A percentile compares a stretch with the other conserved stretches of the same genome.
These are phyloP conservation scores for Cladosporium sp. DNA, from an alignment of 2,329 filamentous ascomycete genomes.

Conservation along the genomic window DNA sequence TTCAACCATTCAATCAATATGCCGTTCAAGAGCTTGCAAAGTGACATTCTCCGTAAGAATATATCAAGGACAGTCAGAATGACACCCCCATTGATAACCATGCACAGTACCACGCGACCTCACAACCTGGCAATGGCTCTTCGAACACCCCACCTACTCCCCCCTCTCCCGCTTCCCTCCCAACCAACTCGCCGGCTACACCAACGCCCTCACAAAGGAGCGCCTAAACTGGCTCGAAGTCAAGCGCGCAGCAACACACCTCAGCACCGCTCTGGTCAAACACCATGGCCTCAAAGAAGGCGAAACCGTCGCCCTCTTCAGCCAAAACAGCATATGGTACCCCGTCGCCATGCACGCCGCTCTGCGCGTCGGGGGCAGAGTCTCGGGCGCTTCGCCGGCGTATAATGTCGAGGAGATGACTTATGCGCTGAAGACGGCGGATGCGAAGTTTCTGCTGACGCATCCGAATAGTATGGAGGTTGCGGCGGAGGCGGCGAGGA, in stretches of 20 bases:
- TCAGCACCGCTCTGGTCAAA: conserved; percentile 57
- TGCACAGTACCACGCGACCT: conserved; percentile 51
- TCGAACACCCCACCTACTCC: conserved; percentile 50
- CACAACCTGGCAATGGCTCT: conserved; percentile 59
- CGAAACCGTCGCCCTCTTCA: conserved; percentile 58
- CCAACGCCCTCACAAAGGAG: conserved; percentile 56
- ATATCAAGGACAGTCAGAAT: background rate
- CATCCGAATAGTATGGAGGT: conserved; percentile 52
- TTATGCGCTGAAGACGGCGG: conserved; percentile 56
- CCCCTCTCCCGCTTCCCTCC: conserved; percentile 39
- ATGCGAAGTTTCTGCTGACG: conserved; percentile 56
- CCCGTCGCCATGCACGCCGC: conserved; percentile 58
- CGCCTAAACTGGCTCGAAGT: conserved; percentile 55
- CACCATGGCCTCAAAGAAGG: conserved; percentile 51
- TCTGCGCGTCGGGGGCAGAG: conserved; percentile 50
- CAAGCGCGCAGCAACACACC: conserved; percentile 51
- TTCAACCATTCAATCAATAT: conserved; percentile 7
- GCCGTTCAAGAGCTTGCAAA: conserved; percentile 23
- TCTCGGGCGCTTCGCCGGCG: conserved; percentile 59
- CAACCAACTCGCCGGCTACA: conserved; percentile 47
- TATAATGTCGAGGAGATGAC: conserved; percentile 66
- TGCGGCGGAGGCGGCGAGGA: conserved; percentile 49
- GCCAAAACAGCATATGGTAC: conserved; percentile 63
- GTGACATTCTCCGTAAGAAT: conserved; percentile 18
- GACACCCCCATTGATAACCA: background rate